Evolutionary conservation across 768 basidiomycete genomes (phyloP), one percentile per base, ranked within the genome.

Genomic region (Hirschioporus abietinus): DNA sequence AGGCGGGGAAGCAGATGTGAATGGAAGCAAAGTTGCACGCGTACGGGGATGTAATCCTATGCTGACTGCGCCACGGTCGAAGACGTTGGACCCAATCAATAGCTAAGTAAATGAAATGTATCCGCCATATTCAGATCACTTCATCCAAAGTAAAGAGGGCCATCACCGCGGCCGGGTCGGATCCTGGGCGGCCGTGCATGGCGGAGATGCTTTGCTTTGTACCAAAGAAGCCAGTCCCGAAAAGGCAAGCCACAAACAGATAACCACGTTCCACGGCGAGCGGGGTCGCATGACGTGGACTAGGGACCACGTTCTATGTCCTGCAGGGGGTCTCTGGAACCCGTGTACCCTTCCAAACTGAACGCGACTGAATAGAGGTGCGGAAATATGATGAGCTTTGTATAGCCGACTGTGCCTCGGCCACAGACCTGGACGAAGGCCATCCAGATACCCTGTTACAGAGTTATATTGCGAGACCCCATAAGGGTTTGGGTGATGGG

Each of bases 181-280:
- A 52, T 52, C 42, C 42, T 52, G 42, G 42, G 42, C 42, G 42
- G 42, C 42, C 42, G 42, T 52, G 42, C 42, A 52, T 52, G 12
- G 42, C 42, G 42, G 42, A 52, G 42, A 52, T 52, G 42, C 42
- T 52, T 52, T 52, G 42, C 20, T 10, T n/a, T 73, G 79, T 84
- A 84, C 85, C 87, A 78, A 79, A 76, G 67, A 73, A 70, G 71
- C 42, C 42, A 12, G 42, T 52, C 42, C 42, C 15, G 20, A 52
- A 52, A 52, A 12, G 42, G 42, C 42, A 52, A 52, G 42, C 42
- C 15, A 52, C 42, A 52, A 52, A 52, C 42, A 52, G 42, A 52
- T 52, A 52, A 74, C 81, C 90, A 88, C 90, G 88, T 91, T 90
- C 85, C 76, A 74, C 84, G 83, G 78, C 77, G 87, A 83, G 86